Evolutionary conservation across 2,329 filamentous ascomycete species (phyloP), one percentile per base, ranked within the genome.

Genomic region (Cladosporium velox): DNA sequence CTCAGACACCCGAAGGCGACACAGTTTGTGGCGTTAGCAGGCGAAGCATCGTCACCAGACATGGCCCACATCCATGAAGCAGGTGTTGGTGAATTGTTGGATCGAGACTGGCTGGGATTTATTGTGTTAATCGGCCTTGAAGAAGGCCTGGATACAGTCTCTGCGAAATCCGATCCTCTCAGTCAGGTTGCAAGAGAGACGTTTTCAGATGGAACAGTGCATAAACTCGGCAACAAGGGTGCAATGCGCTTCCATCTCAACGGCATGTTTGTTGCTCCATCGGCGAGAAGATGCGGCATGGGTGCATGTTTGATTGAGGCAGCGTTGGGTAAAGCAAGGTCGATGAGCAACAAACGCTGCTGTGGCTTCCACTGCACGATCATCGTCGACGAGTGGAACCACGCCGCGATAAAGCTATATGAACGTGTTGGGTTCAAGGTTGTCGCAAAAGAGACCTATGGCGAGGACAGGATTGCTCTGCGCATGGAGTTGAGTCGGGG

Each of bases 201-300:
- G 10, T 24, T 12, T 14, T 11, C 24, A n/a, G 12, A 47, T 15
- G 24, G 12, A 57, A 4, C 47, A 61, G 51, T 61, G 55, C 47
- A 59, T n/a, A 38, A 47, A 4, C 21, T 8, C 6, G 15, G 15
- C 44, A 35, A 54, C 8, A 30, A 14, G 28, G 44, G 44, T 58
- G 51, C 32, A 6, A 47, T 65, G 21, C 68, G 69, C 60, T 72
- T 72, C 68, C 70, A 74, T 47, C 68, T 77, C 3, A 74, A 70
- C 60, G 75, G 70, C 35, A 70, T 74, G 35, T 78, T 75, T 64
- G 74, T 78, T 8, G 59, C 70, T 7, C 69, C 72, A 10, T 59
- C 59, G n/a, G 71, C 70, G 11, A 67, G 75, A 44, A 63, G 71
- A 4, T 34, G 21, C n/a, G 76, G 76, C 12, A 32, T 77, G 11